phyloP scores from a whole-genome alignment of 2,329 filamentous ascomycete genomes.

The Epichloe sp. region DNA sequence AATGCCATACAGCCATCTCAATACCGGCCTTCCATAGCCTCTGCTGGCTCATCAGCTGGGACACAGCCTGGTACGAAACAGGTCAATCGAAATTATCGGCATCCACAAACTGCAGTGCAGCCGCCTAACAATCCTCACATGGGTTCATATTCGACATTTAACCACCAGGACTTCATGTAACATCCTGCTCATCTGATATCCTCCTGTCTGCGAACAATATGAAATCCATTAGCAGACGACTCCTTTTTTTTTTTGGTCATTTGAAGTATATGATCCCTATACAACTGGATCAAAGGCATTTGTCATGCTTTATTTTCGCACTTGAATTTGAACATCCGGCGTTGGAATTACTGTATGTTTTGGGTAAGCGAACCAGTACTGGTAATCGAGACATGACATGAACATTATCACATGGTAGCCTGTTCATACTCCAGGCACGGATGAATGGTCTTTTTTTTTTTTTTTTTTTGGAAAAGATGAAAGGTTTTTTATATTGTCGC shows the following conservation, averaged over 20 bases:
- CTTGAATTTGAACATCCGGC: not conserved
- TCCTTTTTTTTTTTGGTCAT: too few relatives aligned
- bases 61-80: not conserved
- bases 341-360: not conserved
- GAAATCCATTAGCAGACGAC: not conserved
- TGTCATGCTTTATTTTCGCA: not conserved
- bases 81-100: not conserved
- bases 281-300: not conserved
- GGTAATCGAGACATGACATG: too few relatives aligned
- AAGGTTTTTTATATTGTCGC: not conserved
- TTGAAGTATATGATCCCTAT: not conserved
- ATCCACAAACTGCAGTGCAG: not conserved
- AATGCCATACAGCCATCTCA: not conserved
- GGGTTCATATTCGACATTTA: constrained; percentile 2
- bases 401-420: too few relatives aligned
- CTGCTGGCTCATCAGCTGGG: not conserved
- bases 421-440: not conserved
- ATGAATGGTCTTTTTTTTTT: not conserved
- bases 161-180: constrained; percentile 1
- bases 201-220: not conserved
- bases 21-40: not conserved
- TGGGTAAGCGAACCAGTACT: too few relatives aligned
- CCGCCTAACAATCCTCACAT: not conserved
- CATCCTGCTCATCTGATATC: not conserved
- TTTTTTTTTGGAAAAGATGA: not conserved